Conservation (phyloP, 768 basidiomycete species). For the Tephrocybe rancida region DNA sequence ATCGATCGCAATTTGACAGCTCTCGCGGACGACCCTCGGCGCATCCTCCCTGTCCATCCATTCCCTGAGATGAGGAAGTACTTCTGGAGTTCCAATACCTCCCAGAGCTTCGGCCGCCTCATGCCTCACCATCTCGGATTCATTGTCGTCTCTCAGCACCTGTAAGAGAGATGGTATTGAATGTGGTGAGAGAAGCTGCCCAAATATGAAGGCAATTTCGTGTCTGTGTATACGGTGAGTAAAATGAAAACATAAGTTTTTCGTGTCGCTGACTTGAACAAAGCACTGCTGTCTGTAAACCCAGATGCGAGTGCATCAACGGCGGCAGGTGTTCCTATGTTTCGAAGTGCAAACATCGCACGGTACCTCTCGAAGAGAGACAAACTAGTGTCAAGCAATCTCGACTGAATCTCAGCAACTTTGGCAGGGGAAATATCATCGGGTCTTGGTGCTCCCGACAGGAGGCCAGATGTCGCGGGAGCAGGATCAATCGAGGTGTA, state of each 20-base stretch:
- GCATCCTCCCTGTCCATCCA: constrained; percentile 81
- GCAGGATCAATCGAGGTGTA: constrained; percentile 92
- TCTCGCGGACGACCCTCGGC: constrained; percentile 90
- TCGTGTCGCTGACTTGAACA: constrained; percentile 80
- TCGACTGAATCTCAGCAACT: constrained; percentile 57
- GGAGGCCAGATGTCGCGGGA: constrained; percentile 69
- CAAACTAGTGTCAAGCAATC: constrained; percentile 64
- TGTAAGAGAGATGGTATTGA: constrained; percentile 83
- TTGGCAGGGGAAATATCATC: constrained; percentile 48
- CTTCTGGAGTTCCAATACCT: constrained; percentile 94
- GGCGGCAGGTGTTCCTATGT: constrained; percentile 84
- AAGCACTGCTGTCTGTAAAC: constrained; percentile 83
- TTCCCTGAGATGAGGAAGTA: constrained; percentile 82
- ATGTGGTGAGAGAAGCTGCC: constrained; percentile 88
- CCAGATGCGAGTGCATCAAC: constrained; percentile 92
- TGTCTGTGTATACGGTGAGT: constrained; percentile 57
- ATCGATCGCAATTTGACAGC: constrained; percentile 94
- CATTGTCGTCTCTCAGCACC: constrained; percentile 70
- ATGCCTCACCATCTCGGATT: constrained; percentile 97
- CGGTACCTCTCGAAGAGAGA: constrained; percentile 93
- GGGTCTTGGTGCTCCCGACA: constrained; percentile 54
- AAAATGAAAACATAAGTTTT: not conserved
- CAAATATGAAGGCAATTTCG: constrained; percentile 98
- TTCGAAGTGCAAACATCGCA: constrained; percentile 97
- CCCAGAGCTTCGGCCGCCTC: constrained; percentile 98